Conservation (phyloP, 169 alveolate species). For the Eimeria tenella region DNA sequence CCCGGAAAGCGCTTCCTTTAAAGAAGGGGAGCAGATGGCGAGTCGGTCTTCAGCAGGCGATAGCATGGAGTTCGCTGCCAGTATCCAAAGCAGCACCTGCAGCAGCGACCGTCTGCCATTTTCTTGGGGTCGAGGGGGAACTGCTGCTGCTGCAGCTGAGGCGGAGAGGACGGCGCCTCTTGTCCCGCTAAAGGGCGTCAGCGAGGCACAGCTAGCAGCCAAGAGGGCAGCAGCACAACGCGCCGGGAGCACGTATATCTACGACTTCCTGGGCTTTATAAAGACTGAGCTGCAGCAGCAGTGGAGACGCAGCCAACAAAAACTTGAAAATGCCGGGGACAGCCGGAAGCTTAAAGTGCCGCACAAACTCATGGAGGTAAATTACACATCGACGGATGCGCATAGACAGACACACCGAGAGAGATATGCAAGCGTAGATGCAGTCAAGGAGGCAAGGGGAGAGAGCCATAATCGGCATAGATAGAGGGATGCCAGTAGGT, state of each 20-base stretch:
- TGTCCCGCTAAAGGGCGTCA: neutral
- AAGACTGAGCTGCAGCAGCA: slow-evolving; percentile 81
- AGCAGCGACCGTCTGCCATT: neutral
- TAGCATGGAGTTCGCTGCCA: neutral
- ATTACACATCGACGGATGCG: neutral
- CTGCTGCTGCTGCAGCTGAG: slow-evolving; percentile 61
- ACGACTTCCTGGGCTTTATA: slow-evolving; percentile 83
- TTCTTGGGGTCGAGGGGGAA: slow-evolving; percentile 5
- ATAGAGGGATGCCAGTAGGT: too few species aligned
- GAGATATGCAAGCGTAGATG: too few species aligned
- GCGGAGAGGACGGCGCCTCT: slow-evolving; percentile 59
- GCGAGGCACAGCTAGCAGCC: slow-evolving; percentile 30
- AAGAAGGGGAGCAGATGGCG: slow-evolving; percentile 3
- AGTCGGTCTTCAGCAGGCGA: neutral
- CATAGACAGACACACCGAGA: too few species aligned
- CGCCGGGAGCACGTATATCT: slow-evolving; percentile 82
- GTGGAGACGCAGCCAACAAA: slow-evolving; percentile 72
- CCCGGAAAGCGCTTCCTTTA: neutral
- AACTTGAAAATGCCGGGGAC: slow-evolving; percentile 28
- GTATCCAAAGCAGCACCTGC: slow-evolving; percentile 27
- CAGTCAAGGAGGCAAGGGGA: too few species aligned
- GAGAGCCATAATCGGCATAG: too few species aligned
- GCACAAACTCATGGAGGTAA: slow-evolving; percentile 1
- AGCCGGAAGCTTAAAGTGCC: neutral
- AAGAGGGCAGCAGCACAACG: slow-evolving; percentile 76